Evolutionary conservation across 768 basidiomycete species (phyloP), one percentile per base, ranked within the genome.

Genomic region (Russula brevipes): DNA sequence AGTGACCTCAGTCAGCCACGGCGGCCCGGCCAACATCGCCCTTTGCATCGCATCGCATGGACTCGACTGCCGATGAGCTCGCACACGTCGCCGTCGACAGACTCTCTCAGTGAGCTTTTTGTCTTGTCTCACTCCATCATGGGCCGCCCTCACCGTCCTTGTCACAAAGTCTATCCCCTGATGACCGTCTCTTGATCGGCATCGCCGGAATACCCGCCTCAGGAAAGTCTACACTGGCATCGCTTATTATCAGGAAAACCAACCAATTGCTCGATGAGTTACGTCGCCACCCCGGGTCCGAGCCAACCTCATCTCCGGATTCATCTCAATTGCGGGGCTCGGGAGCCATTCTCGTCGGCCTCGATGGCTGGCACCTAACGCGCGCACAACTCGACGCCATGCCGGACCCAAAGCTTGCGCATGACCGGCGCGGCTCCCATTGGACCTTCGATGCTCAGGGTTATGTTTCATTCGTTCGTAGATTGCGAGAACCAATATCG

Each of bases 361-460:
- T 94, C 44, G 95, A 98, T 71, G 95, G 96, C 11, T 98, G 94
- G 93, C 95, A 98, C 72, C 79, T 89, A 63, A 82, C 89, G 17
- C 84, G 92, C 30, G 81, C 84, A 4, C 85, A 90, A 66, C 82
- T 98, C 33, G 91, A 91, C 69, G 70, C 76, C 24, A 81, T 94
- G 71, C 83, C 85, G 14, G 85, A 97, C 72, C 87, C 94, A 0
- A 78, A 81, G 57, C 80, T 85, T 45, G 93, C 94, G 0, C 85
- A 88, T 67, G 87, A 87, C 61, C 74, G 91, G 51, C 83, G 94
- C 24, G 95, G 95, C 2, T 86, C 81, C 14, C 89, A 94, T 68
- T 96, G 93, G 89, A 97, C 94, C 2, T 98, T 98, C 70, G 87
- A 97, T 68, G 85, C 82, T 5, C 67, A 72, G n/a, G 78, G 79